phyloP scores from a whole-genome alignment of 257 asterid species.

The Galeopsis tetrahit region DNA sequence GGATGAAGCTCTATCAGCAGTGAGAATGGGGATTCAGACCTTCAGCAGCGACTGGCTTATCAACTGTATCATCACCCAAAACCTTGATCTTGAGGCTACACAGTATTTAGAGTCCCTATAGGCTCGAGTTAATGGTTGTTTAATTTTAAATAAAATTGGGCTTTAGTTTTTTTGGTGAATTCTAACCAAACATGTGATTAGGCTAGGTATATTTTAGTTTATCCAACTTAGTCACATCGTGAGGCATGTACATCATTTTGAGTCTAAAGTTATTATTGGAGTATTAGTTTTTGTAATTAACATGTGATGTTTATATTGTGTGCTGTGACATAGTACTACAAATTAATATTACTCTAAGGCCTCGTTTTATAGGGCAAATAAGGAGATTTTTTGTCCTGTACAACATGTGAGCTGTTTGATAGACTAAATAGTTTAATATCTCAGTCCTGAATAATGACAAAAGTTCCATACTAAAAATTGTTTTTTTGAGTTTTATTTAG shows the following conservation, averaged over 20 bases:
- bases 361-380: no score
- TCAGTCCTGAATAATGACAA: no score
- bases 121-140: neutral
- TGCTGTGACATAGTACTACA: neutral
- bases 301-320: neutral
- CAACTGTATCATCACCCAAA: conserved; percentile 87
- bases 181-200: neutral
- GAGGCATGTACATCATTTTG: neutral
- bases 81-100: conserved; percentile 81
- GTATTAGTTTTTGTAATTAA: neutral
- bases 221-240: neutral
- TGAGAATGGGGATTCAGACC: conserved; percentile 65
- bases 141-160: neutral
- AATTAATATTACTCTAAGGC: no score
- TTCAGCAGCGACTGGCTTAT: conserved; percentile 86
- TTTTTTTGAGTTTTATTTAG: no score
- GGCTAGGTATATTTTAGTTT: neutral
- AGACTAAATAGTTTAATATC: no score
- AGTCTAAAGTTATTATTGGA: neutral
- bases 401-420: no score
- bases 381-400: no score
- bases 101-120: conserved; percentile 79
- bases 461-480: no score
- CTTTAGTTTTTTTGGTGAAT: neutral
- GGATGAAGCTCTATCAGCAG: conserved; percentile 76